Evolutionary conservation across 2,329 filamentous ascomycete species (phyloP).

Genomic region (Trichophyton rubrum): DNA sequence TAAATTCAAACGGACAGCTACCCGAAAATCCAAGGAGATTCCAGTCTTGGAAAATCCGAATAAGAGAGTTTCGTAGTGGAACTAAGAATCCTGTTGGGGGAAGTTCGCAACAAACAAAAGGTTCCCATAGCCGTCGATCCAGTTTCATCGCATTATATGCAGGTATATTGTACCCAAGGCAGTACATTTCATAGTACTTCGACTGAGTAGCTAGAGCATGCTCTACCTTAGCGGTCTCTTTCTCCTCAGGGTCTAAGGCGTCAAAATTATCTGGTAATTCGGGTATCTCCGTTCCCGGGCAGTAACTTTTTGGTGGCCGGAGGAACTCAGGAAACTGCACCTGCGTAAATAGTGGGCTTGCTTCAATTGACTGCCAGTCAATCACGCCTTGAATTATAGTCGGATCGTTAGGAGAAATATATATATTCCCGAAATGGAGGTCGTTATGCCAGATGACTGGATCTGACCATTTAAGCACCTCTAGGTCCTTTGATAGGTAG

Average conservation of each 20-base stretch:
- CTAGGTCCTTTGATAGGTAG: no score
- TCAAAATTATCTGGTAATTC: conserved; percentile 15
- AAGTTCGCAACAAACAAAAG: conserved; percentile 14
- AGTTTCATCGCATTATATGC: conserved; percentile 16
- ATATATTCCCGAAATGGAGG: neutral
- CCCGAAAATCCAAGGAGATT: neutral
- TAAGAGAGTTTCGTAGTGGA: neutral
- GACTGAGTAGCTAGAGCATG: conserved; percentile 9
- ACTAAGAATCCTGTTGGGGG: neutral
- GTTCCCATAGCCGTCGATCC: conserved; percentile 8
- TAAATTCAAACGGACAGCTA: conserved; percentile 6
- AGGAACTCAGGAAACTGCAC: conserved; percentile 16
- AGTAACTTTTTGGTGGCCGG: conserved; percentile 19
- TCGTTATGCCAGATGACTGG: no score
- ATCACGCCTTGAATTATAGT: conserved; percentile 23
- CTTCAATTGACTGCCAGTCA: conserved; percentile 32
- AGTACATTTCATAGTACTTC: conserved; percentile 19
- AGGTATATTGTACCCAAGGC: conserved; percentile 14
- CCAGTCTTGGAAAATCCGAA: neutral
- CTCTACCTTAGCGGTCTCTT: conserved; percentile 1
- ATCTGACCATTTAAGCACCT: conserved; percentile 10
- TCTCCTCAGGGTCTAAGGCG: conserved; percentile 8
- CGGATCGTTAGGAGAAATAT: no score
- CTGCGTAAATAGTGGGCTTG: conserved; percentile 18
- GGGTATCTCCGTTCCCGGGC: conserved; percentile 14